Evolutionary conservation across 192 early-diverging fungal species (phyloP).

Genomic region (Podila clonocystis): DNA sequence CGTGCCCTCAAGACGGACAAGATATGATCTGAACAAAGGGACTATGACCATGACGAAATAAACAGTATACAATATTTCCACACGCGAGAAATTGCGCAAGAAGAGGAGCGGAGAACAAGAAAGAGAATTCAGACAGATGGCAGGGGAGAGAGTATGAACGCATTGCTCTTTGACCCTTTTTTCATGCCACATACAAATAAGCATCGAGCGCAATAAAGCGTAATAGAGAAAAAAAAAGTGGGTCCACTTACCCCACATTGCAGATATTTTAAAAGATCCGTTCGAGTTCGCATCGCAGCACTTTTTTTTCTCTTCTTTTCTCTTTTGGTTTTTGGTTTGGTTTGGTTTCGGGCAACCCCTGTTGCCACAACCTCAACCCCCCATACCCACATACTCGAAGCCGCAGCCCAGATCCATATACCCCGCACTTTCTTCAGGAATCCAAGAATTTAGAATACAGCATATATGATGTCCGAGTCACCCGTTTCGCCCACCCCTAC

Average conservation of each 20-base stretch:
- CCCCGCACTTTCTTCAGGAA: too few relatives aligned
- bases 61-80: not conserved
- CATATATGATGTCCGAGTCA: too few relatives aligned
- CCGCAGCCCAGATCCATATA: too few relatives aligned
- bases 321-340: not conserved
- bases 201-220: too few relatives aligned
- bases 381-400: too few relatives aligned
- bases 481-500: not conserved
- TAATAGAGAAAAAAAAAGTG: not conserved
- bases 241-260: constrained; percentile 1
- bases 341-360: not conserved
- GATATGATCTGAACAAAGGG: not conserved
- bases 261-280: not conserved
- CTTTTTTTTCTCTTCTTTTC: not conserved
- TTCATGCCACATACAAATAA: not conserved
- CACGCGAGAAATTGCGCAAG: not conserved
- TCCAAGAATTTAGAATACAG: too few relatives aligned
- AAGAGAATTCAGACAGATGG: not conserved
- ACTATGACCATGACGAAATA: not conserved
- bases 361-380: too few relatives aligned
- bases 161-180: not conserved
- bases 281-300: not conserved
- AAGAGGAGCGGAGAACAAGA: not conserved
- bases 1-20: not conserved
- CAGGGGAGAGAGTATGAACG: not conserved